Evolutionary conservation across 805 yeast species (phyloP), one percentile per base, ranked within the genome.

Genomic region (Nakazawaea siamensis): DNA sequence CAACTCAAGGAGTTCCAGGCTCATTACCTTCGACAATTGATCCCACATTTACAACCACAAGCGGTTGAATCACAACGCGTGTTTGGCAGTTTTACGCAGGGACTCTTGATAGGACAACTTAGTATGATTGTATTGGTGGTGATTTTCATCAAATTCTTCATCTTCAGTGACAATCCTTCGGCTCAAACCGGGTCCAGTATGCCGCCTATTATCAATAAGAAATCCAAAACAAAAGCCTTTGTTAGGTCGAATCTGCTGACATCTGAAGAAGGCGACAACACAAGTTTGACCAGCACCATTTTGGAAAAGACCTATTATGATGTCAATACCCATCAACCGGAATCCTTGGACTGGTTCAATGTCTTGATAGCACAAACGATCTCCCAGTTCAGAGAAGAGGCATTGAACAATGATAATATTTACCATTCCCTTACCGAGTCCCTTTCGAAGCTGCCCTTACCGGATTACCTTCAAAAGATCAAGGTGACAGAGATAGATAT

Each of bases 311-410:
- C 97, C 0, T 86, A 86, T 51, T 92, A 92, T 56, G 83, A 92
- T 50, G 97, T 92, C 2, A 76, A 78, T 30, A 77, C 76, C 18
- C 98, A 92, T 54, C 67, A 77, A 13, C 73, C 97, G 0, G 98
- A 92, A 60, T 81, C 96, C 0, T 60, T 92, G 41, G 98, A 92
- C 54, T 92, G 98, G 98, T 86, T 92, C 55, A 92, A 90, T 44
- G 97, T 92, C 1, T 64, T 92, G 24, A 70, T 92, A 14, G 98
- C 97, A 0, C 97, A 92, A 54, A 78, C 87, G 6, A 76, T 92
- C 18, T 74, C 84, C 21, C 95, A 88, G 43, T 69, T 87, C 42
- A 70, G 98, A 38, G 70, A 78, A n/a, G 97, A 92, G 52, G 97
- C 97, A 0, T 59, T 85, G 38, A 66, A 72, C 27, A 76, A 87